Base-by-base conservation (phyloP, 1,284 basidiomycete species). In the Xerocomus cyaneibrunnescens region DNA sequence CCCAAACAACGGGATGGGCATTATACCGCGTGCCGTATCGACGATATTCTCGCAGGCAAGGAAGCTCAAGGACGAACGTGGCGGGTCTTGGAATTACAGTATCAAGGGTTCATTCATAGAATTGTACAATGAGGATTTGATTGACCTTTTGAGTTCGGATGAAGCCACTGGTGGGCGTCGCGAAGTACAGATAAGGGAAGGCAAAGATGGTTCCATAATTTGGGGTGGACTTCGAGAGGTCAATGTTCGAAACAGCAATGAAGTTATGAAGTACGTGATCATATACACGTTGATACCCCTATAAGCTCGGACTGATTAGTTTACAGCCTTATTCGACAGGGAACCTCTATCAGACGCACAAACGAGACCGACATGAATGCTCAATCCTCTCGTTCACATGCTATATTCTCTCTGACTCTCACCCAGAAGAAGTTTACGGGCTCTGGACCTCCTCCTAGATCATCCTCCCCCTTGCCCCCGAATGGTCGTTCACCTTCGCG, bases 321-420 rank as follows among this genome's bases (percentile, higher is more conserved):
- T 55, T 41, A 19, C 68, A 90, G 89, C 62, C 79, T 92, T 52
- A 79, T 96, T 54, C 85, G 87, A 59, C 87, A 92, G 62, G 96
- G 96, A 28, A 91, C 92, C 17, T 80, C 89, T 13, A 87, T 96
- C 45, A 84, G 96, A 43, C 85, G 95, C 49, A 99, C 97, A 7
- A 95, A 96, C 61, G 93, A 97, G 71, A 99, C 96, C 35, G 93
- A 95, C 65, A 98, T 99, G 96, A 99, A 99, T 68, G 91, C 94
- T 5, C 94, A 98, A 68, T 96, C 92, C 1, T 98, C 95, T 39
- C 90, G 96, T 57, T 97, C 94, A 22, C 96, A 99, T 79, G 96
- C 97, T 51, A 98, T 99, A 72, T 99, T 99, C 72, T 97, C 95
- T 39, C 78, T 99, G 51, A 98, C 92, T 7, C 77, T 99, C 45